Percentiles rank a stretch among this genome's conserved stretches.
These are phyloP conservation scores for Strobilomyces echinocephalus DNA, from an alignment of 768 basidiomycete species.

Conservation along the genomic window DNA sequence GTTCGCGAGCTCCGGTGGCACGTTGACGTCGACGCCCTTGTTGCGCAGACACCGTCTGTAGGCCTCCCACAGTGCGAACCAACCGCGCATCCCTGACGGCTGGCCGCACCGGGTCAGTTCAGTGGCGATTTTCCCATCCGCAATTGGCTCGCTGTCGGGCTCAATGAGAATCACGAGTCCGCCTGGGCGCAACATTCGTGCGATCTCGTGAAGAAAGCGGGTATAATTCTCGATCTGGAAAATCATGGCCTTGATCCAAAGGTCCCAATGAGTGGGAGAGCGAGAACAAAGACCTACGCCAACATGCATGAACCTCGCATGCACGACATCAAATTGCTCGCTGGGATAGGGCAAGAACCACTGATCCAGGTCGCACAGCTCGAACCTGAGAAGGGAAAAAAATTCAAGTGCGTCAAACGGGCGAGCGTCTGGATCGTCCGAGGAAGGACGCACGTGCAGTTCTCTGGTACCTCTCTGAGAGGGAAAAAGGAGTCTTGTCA, in stretches of 20 bases:
- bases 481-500: slow-evolving; percentile 7
- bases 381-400: slow-evolving; percentile 44
- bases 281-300: slow-evolving; percentile 35
- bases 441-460: slow-evolving; percentile 58
- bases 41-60: slow-evolving; percentile 51
- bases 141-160: slow-evolving; percentile 49
- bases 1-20: slow-evolving; percentile 51
- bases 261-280: background rate
- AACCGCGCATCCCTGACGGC: slow-evolving; percentile 45
- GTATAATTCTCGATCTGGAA: slow-evolving; percentile 59
- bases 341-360: slow-evolving; percentile 58
- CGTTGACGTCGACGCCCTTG: slow-evolving; percentile 51
- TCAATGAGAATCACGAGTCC: slow-evolving; percentile 68
- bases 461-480: slow-evolving; percentile 57
- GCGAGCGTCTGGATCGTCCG: background rate
- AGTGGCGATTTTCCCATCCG: slow-evolving; percentile 40
- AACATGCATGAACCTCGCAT: slow-evolving; percentile 63
- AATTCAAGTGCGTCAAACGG: background rate
- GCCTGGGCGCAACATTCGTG: slow-evolving; percentile 64
- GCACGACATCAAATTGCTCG: slow-evolving; percentile 61
- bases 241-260: slow-evolving; percentile 3
- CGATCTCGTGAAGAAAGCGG: slow-evolving; percentile 55
- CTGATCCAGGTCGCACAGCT: slow-evolving; percentile 64
- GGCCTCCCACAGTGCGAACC: slow-evolving; percentile 61
- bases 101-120: slow-evolving; percentile 30